These are phyloP conservation scores for Moelleriella libera DNA, from an alignment of 2,329 filamentous ascomycete species.

Conservation along the genomic window DNA sequence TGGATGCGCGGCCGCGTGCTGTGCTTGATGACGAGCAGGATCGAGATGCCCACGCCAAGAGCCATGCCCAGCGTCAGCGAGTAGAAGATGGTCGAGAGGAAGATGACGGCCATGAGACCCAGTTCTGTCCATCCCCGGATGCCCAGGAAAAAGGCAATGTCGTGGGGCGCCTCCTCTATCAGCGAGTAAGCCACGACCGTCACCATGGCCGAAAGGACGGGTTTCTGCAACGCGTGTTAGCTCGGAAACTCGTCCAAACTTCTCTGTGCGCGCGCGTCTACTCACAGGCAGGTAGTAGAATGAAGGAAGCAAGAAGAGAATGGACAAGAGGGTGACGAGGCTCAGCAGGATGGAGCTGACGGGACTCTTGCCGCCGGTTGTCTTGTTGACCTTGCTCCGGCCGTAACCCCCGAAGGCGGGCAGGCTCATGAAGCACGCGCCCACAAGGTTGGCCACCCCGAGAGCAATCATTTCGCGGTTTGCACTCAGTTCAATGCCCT, in stretches of 20 bases:
- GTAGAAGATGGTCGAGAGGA: constrained; percentile 86
- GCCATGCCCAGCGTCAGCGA: constrained; percentile 88
- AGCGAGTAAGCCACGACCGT: constrained; percentile 89
- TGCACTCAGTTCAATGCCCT: constrained; percentile 70
- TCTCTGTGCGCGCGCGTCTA: too few species aligned
- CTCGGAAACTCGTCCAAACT: constrained; percentile 19
- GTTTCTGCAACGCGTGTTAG: constrained; percentile 46
- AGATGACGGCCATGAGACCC: constrained; percentile 77
- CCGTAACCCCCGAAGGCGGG: constrained; percentile 95
- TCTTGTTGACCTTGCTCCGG: constrained; percentile 85
- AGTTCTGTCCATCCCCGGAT: constrained; percentile 82
- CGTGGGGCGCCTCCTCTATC: constrained; percentile 88
- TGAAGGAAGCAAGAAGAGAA: constrained; percentile 73
- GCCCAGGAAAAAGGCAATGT: constrained; percentile 76
- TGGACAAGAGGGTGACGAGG: constrained; percentile 65
- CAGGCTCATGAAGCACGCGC: constrained; percentile 81
- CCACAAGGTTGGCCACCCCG: constrained; percentile 80
- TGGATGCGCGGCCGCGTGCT: constrained; percentile 88
- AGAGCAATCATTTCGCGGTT: constrained; percentile 90
- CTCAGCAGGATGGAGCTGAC: constrained; percentile 87
- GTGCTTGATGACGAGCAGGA: constrained; percentile 81
- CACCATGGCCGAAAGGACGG: constrained; percentile 85
- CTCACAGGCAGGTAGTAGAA: constrained; percentile 96
- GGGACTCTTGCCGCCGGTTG: constrained; percentile 80
- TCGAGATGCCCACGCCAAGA: constrained; percentile 79